Conservation (phyloP, 305 asterid genomes). For the Fraxinus angustifolia region DNA sequence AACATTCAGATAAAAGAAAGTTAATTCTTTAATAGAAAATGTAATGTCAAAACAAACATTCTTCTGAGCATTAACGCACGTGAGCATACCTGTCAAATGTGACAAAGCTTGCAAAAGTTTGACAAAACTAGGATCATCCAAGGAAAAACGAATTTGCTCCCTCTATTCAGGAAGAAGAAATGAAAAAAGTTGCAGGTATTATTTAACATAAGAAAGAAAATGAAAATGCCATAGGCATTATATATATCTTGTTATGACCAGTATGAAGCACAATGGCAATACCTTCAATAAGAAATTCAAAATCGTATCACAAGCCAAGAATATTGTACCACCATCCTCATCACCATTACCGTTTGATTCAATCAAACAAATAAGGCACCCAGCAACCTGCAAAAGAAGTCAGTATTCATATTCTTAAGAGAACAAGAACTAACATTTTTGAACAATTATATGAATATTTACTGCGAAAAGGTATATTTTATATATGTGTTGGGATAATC, state of each 20-base stretch:
- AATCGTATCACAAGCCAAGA: slow-evolving; percentile 85
- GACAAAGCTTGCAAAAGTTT: slow-evolving; percentile 63
- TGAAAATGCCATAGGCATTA: slow-evolving; percentile 13
- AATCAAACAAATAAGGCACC: slow-evolving; percentile 48
- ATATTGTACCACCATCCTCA: slow-evolving; percentile 48
- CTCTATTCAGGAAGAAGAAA: slow-evolving; percentile 35
- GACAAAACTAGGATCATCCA: slow-evolving; percentile 44
- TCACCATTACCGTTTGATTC: slow-evolving; percentile 31
- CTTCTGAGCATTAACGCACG: slow-evolving; percentile 22
- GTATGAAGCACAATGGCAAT: slow-evolving; percentile 14
- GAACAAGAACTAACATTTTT: not conserved
- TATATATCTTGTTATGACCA: slow-evolving; percentile 13
- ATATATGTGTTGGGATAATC: not conserved
- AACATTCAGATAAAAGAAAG: not conserved
- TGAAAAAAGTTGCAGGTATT: not conserved
- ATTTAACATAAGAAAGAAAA: not conserved
- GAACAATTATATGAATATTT: not conserved
- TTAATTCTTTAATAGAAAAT: not conserved
- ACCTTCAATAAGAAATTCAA: slow-evolving; percentile 79
- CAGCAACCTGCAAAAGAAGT: slow-evolving; percentile 56
- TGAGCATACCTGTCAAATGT: slow-evolving; percentile 55
- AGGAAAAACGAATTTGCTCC: slow-evolving; percentile 32
- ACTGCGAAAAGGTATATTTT: not conserved
- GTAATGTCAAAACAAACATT: not conserved
- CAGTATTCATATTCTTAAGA: not conserved